phyloP scores from a whole-genome alignment of 2,329 filamentous ascomycete species.

The Colletotrichum sp. region DNA sequence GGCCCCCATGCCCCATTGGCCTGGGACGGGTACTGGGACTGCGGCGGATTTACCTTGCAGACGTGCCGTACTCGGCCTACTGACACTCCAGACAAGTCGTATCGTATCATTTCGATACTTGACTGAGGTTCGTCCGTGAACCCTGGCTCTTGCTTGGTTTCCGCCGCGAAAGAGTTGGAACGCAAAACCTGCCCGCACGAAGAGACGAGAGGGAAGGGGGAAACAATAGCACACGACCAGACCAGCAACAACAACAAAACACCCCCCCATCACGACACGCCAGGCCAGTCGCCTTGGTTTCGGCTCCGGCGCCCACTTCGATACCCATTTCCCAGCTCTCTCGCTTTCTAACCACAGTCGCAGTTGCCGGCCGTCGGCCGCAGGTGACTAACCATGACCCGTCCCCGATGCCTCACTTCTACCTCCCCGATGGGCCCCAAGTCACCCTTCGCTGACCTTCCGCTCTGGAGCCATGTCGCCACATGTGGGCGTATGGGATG shows the following conservation, averaged over 20 bases:
- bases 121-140: slow-evolving; percentile 26
- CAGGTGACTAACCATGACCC: neutral
- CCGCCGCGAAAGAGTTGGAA: slow-evolving; percentile 9
- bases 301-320: neutral
- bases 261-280: neutral
- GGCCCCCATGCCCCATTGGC: slow-evolving; percentile 13
- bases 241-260: neutral
- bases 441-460: neutral
- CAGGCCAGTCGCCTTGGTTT: neutral
- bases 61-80: slow-evolving; percentile 20
- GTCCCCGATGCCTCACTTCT: slow-evolving; percentile 8
- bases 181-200: neutral
- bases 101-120: slow-evolving; percentile 24
- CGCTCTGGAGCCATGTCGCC: slow-evolving; percentile 23
- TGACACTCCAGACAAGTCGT: slow-evolving; percentile 23
- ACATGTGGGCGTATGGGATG: slow-evolving; percentile 29
- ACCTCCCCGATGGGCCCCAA: slow-evolving; percentile 13
- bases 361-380: slow-evolving; percentile 6
- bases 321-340: neutral
- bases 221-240: slow-evolving; percentile 1
- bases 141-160: slow-evolving; percentile 9
- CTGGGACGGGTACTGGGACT: slow-evolving; percentile 23
- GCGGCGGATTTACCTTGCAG: slow-evolving; percentile 34
- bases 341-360: neutral
- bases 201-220: slow-evolving; percentile 1